Base-by-base conservation (phyloP, 306 rosid genomes). In the Prunus kanzakura region DNA sequence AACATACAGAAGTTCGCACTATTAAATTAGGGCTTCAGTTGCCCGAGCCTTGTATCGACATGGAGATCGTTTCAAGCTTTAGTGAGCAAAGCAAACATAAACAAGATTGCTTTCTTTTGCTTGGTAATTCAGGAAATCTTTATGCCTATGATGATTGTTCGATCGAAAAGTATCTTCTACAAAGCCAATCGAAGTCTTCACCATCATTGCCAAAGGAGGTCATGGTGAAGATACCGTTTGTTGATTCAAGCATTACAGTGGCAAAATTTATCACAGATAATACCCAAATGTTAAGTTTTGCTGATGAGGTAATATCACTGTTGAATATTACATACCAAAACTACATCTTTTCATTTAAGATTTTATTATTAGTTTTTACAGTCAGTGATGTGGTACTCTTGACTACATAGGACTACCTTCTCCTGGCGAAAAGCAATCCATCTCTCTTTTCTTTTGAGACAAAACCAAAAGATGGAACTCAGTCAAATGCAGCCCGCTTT, bases 141-240 rank as follows among this genome's bases (percentile, higher is more conserved):
- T 90, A 94, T 77, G 62, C 80, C 65, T 89, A 87, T 77, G 97
- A 94, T 82, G 97, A 94, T 81, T 79, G 62, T 64, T 71, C 75
- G 73, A 86, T 91, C 50, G 95, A 89, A 70, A 94, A 84, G 69
- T 91, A 89, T 87, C 93, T 94, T 52, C 67, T 87, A 69, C 98
- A 94, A 77, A 69, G 69, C 61, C 97, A 86, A 76, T 86, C 97
- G 1, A 86, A 90, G 89, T 87, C 88, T 66, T 58, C 85, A 20
- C 76, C 84, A 72, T 82, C 96, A 43, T 67, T 85, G 32, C 97
- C 96, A n/a, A 90, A 82, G 85, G 97, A 89, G 82, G 85, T 87
- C 60, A 75, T 71, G 84, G 86, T 89, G 83, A 94, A 83, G 90
- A 76, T 91, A 82, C 98, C 98, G 46, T 81, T 90, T 74, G 50